phyloP scores from a whole-genome alignment of 1,284 basidiomycete genomes.

The Pseudozyma sp. region DNA sequence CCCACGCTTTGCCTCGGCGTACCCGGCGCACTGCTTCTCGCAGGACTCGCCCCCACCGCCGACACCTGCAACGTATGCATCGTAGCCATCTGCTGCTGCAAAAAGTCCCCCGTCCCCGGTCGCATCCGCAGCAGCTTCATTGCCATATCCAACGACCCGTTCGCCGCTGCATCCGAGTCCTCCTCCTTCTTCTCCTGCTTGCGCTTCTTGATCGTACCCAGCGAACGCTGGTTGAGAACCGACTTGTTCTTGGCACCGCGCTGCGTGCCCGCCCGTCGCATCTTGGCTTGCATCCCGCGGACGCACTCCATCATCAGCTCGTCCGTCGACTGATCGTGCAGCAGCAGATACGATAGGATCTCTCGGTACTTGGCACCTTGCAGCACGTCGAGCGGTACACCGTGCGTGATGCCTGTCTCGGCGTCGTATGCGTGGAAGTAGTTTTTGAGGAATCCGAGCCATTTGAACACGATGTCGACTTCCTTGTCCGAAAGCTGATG shows the following conservation, averaged over 20 bases:
- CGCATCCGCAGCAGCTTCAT: conserved; percentile 63
- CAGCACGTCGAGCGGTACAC: conserved; percentile 82
- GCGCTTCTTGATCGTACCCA: conserved; percentile 93
- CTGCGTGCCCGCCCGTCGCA: conserved; percentile 41
- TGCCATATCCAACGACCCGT: conserved; percentile 54
- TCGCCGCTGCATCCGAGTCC: conserved; percentile 42
- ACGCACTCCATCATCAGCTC: conserved; percentile 82
- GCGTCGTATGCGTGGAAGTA: conserved; percentile 96
- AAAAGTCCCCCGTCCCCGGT: conserved; percentile 60
- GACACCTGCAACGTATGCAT: conserved; percentile 51
- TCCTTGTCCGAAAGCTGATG: conserved; percentile 91
- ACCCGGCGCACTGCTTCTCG: conserved; percentile 15
- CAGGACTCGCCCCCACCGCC: conserved; percentile 43
- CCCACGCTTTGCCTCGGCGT: conserved; percentile 9
- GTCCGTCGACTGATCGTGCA: conserved; percentile 65
- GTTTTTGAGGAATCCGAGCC: conserved; percentile 85
- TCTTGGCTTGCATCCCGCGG: conserved; percentile 79
- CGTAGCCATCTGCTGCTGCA: conserved; percentile 61
- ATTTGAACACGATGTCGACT: conserved; percentile 97
- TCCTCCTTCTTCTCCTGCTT: conserved; percentile 88
- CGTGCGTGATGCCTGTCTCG: conserved; percentile 74
- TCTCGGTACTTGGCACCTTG: conserved; percentile 95
- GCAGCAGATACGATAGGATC: conserved; percentile 62
- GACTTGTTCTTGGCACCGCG: conserved; percentile 76
- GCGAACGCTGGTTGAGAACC: conserved; percentile 80